Base-by-base conservation (phyloP, 1,284 basidiomycete species). In the Malassezia furfur region DNA sequence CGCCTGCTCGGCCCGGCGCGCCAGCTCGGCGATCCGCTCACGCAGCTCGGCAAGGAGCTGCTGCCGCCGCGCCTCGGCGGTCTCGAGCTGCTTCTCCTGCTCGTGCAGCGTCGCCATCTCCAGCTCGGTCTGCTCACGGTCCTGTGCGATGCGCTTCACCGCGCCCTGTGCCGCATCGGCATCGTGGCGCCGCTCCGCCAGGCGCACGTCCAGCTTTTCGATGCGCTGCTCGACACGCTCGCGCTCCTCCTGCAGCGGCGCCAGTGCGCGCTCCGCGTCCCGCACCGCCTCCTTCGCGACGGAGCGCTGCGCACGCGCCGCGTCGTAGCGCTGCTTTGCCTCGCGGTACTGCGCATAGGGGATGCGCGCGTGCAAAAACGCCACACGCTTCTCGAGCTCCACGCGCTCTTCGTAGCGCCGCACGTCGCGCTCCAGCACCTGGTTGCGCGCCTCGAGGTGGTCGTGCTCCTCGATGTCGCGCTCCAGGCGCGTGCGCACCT, bases 341-440 rank as follows among this genome's bases (percentile, higher is more conserved):
- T 57, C 50, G 50, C 54, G 57, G 62, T 70, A 73, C 39, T 66
- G 47, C 36, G 64, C 67, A 48, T 65, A 63, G 30, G 61, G 65
- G 15, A 73, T 56, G 52, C 60, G 63, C 45, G 70, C 46, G 17
- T 70, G 45, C 39, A 74, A 56, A 2, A 35, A 15, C 32, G 36
- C 39, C 19, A 63, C 58, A 19, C 52, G 58, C 35, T 64, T 52
- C 53, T 73, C 66, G 21, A 74, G 62, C 54, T 61, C 48, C 35
- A 63, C 49, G n/a, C 69, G 57, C 58, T 72, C 65, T 48, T 70
- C 68, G 53, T 65, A 70, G 8, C 72, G 64, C n/a, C 66, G 58
- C 1, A 72, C 67, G 22, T 74, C 72, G 31, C 72, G 60, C 36
- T 71, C 61, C 21, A 73, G 63, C n/a, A 65, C 64, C 34, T 66